Evolutionary conservation across 805 yeast genomes (phyloP).

Genomic region (Torulaspora gathmanii): DNA sequence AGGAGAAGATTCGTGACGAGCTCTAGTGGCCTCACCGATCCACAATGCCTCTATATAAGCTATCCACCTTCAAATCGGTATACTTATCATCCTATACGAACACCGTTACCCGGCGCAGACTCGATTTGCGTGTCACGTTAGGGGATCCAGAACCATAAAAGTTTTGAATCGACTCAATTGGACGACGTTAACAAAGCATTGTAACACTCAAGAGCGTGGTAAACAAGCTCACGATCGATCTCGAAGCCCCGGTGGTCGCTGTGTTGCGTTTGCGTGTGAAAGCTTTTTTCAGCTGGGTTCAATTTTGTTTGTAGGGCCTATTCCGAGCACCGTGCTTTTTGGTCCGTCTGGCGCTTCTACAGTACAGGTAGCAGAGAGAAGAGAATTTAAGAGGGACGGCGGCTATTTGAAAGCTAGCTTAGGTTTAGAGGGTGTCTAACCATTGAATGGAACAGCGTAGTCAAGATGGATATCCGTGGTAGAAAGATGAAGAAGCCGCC

Average conservation of each 20-base stretch:
- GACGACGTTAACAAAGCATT: background rate
- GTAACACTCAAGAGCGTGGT: background rate
- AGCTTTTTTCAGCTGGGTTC: background rate
- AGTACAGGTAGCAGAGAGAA: background rate
- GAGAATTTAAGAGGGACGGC: background rate
- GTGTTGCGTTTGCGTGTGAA: constrained; percentile 6
- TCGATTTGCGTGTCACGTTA: constrained; percentile 1
- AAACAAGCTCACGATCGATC: background rate
- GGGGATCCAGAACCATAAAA: constrained; percentile 5
- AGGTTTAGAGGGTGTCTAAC: background rate
- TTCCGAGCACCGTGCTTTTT: constrained; percentile 7
- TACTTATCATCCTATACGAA: constrained; percentile 5
- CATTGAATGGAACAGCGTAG: no score
- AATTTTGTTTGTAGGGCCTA: constrained; percentile 7
- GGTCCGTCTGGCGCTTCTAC: constrained; percentile 9
- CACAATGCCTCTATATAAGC: background rate
- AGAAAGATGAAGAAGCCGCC: constrained; percentile 27
- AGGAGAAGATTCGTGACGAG: constrained; percentile 8
- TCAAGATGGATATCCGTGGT: constrained; percentile 20
- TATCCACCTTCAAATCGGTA: background rate
- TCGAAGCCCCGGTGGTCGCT: background rate
- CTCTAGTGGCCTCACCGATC: constrained; percentile 1
- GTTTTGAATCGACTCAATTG: constrained; percentile 5
- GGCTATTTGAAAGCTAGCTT: background rate
- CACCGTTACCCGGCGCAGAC: constrained; percentile 5